Evolutionary conservation across 495 filamentous ascomycete genomes (phyloP).

Genomic region (Monascus purpureus): DNA sequence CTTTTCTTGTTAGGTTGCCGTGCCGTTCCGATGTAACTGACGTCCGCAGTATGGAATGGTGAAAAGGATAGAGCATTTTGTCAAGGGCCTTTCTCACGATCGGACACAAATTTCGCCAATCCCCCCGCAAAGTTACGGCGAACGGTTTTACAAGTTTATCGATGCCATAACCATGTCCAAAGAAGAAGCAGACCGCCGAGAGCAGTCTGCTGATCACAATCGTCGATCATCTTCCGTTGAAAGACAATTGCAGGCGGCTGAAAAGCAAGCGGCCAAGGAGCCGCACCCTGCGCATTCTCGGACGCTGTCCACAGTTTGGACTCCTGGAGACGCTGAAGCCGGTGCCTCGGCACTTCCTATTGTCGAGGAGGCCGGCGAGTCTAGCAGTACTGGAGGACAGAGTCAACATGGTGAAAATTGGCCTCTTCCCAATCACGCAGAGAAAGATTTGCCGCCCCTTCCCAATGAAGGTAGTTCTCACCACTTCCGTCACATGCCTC

Average conservation of each 20-base stretch:
- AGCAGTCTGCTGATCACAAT: constrained; percentile 17
- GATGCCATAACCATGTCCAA: constrained; percentile 74
- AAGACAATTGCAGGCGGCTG: constrained; percentile 33
- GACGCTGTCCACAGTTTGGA: constrained; percentile 37
- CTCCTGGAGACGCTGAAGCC: constrained; percentile 38
- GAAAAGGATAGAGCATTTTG: constrained; percentile 83
- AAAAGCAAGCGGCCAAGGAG: constrained; percentile 40
- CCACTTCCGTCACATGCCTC: no score
- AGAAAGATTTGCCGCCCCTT: constrained; percentile 43
- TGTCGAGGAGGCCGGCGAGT: constrained; percentile 83
- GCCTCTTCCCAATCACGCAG: constrained; percentile 16
- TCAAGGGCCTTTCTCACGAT: constrained; percentile 76
- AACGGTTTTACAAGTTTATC: constrained; percentile 91
- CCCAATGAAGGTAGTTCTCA: constrained; percentile 22
- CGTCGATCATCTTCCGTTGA: constrained; percentile 30
- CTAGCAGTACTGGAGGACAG: constrained; percentile 49
- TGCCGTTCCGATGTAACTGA: constrained; percentile 1
- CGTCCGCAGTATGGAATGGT: constrained; percentile 62
- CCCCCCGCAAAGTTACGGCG: constrained; percentile 82
- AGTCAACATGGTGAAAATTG: constrained; percentile 25
- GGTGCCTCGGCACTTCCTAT: constrained; percentile 64
- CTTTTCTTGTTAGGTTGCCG: not conserved
- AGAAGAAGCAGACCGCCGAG: constrained; percentile 61
- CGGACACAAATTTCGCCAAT: constrained; percentile 82
- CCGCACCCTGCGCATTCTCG: constrained; percentile 39